A percentile compares a stretch with the other conserved stretches of the same genome.
These are phyloP conservation scores for Sugiyamaella lignohabitans DNA, from an alignment of 805 yeast genomes.

Conservation along the genomic window DNA sequence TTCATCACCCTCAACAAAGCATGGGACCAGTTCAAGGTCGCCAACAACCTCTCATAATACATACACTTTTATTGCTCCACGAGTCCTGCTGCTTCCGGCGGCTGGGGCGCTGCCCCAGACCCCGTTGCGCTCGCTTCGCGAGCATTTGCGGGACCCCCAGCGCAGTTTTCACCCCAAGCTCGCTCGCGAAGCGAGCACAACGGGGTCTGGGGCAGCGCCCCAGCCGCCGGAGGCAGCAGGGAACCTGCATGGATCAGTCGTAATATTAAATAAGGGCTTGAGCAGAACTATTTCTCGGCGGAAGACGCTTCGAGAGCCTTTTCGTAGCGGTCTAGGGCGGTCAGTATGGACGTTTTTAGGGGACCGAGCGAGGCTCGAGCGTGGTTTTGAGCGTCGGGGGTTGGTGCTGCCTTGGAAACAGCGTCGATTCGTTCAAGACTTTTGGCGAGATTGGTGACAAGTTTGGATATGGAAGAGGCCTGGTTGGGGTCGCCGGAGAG, in stretches of 20 bases:
- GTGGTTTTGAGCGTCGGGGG: slow-evolving; percentile 14
- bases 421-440: slow-evolving; percentile 41
- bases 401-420: slow-evolving; percentile 22
- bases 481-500: slow-evolving; percentile 35
- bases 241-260: too few species aligned
- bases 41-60: slow-evolving; percentile 42
- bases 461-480: slow-evolving; percentile 38
- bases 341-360: slow-evolving; percentile 37
- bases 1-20: slow-evolving; percentile 79
- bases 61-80: too few species aligned
- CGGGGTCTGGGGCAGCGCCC: too few species aligned
- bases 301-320: slow-evolving; percentile 34
- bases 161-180: too few species aligned
- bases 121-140: too few species aligned
- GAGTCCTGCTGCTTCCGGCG: too few species aligned
- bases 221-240: too few species aligned
- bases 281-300: too few species aligned
- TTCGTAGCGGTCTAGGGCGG: slow-evolving; percentile 45
- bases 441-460: slow-evolving; percentile 45
- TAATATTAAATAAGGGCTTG: too few species aligned
- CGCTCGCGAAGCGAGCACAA: too few species aligned
- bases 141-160: too few species aligned
- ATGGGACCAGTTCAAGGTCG: slow-evolving; percentile 75
- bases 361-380: slow-evolving; percentile 35
- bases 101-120: too few species aligned